Conservation (phyloP, 2,329 filamentous ascomycete species). For the Fusarium sp. region DNA sequence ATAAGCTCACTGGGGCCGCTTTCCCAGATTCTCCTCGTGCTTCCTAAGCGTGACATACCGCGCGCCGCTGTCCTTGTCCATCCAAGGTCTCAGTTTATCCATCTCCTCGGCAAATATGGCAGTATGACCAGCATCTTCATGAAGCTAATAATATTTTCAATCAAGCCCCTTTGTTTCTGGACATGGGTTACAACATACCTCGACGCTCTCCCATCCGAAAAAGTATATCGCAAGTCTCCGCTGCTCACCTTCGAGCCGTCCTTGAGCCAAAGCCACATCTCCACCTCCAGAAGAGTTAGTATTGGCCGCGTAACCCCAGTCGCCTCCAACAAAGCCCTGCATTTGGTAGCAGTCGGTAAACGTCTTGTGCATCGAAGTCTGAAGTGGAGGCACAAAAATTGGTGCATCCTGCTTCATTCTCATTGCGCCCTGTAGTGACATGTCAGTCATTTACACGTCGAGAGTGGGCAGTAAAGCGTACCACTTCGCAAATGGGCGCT, state of each 20-base stretch:
- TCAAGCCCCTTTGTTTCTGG: not conserved
- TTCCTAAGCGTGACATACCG: slow-evolving; percentile 33
- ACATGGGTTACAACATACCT: slow-evolving; percentile 8
- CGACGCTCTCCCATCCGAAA: slow-evolving; percentile 40
- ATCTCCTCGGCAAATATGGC: slow-evolving; percentile 33
- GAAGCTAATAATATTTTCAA: slow-evolving; percentile 17
- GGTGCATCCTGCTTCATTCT: slow-evolving; percentile 23
- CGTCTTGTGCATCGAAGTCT: slow-evolving; percentile 34
- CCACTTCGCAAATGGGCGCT: slow-evolving; percentile 37
- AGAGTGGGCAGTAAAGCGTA: not conserved
- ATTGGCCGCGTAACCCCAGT: slow-evolving; percentile 35
- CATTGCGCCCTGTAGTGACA: slow-evolving; percentile 12
- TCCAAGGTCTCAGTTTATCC: slow-evolving; percentile 23
- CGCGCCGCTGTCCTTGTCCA: slow-evolving; percentile 27
- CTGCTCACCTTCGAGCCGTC: not conserved
- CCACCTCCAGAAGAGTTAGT: slow-evolving; percentile 22
- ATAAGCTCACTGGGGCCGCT: not conserved
- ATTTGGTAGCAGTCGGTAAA: slow-evolving; percentile 36
- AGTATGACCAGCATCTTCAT: slow-evolving; percentile 27
- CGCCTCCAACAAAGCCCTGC: slow-evolving; percentile 31
- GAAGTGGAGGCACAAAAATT: slow-evolving; percentile 9
- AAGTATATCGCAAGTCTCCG: slow-evolving; percentile 26
- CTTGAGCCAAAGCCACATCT: not conserved
- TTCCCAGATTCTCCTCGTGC: not conserved
- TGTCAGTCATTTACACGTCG: not conserved